Percentiles rank a stretch among this genome's conserved stretches.
Conservation (phyloP, 2,329 filamentous ascomycete species). For the Talaromyces atroroseus region DNA sequence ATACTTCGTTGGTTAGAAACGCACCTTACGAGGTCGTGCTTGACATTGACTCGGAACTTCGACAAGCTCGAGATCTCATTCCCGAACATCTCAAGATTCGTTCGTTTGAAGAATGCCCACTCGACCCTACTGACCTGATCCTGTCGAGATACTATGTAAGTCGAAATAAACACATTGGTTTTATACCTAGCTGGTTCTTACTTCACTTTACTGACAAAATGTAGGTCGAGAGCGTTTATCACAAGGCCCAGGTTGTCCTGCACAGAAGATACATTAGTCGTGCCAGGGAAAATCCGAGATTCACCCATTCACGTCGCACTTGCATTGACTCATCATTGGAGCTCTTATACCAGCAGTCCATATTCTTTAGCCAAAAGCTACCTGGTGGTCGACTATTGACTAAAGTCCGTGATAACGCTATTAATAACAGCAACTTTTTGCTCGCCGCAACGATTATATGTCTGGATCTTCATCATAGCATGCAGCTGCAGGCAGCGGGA, state of each 20-base stretch:
- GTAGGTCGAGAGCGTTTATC: conserved; percentile 70
- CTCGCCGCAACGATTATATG: conserved; percentile 79
- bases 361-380: conserved; percentile 68
- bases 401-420: conserved; percentile 71
- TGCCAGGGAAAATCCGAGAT: conserved; percentile 71
- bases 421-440: conserved; percentile 79
- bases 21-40: conserved; percentile 57
- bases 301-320: conserved; percentile 73
- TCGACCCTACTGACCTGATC: conserved; percentile 63
- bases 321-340: conserved; percentile 84
- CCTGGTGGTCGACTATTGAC: conserved; percentile 65
- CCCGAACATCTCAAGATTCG: conserved; percentile 75
- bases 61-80: conserved; percentile 57
- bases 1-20: conserved; percentile 36
- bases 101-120: conserved; percentile 65
- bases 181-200: neutral
- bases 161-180: neutral
- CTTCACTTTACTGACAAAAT: conserved; percentile 13
- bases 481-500: conserved; percentile 29
- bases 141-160: conserved; percentile 70
- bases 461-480: conserved; percentile 68
- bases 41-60: conserved; percentile 54
- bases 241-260: conserved; percentile 82
- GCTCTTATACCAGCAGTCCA: conserved; percentile 70
- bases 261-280: conserved; percentile 82